Base-by-base conservation (phyloP, 352 stramenopile genomes). In the Lagenidium sp. region DNA sequence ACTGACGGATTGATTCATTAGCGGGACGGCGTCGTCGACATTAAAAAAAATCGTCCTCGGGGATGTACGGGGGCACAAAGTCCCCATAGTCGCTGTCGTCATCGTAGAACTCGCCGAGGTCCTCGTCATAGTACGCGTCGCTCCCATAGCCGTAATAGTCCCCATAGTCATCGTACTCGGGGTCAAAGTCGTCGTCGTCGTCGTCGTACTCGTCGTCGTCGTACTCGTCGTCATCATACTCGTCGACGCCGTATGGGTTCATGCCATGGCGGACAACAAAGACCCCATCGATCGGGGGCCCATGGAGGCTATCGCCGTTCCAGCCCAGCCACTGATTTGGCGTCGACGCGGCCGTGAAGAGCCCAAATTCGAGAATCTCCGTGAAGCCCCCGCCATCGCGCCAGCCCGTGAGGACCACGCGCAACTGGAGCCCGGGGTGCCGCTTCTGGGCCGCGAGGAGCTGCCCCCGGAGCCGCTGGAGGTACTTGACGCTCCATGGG, bases 281-380 rank as follows among this genome's bases (percentile, higher is more conserved):
- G 28, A 32, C 28, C 28, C n/a, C n/a, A n/a, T n/a, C n/a, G n/a
- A n/a, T n/a, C n/a, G n/a, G n/a, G n/a, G n/a, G n/a, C n/a, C n/a
- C n/a, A n/a, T n/a, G n/a, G n/a, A n/a, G n/a, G n/a, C n/a, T n/a
- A n/a, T 50, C 42, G 20, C 47, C 32, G 18, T 26, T 26, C 41
- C 50, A 51, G 6, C 50, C 50, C 36, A 36, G 51, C 50, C 47
- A 55, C 18, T 18, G 23, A 21, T 43, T 55, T 3, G 42, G 5
- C 19, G 7, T 47, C 22, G 19, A 21, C 0, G 1, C 25, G 10
- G 20, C 34, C 1, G 47, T 55, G 25, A 38, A 55, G 20, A 55
- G 44, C 2, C 39, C 39, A 31, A 55, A 44, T 11, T 55, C 47
- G 6, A 36, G n/a, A n/a, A 55, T 25, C n/a, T 48, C 25, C 24